Evolutionary conservation across 306 rosid genomes (phyloP).

Genomic region (Citrullus mucosospermus): DNA sequence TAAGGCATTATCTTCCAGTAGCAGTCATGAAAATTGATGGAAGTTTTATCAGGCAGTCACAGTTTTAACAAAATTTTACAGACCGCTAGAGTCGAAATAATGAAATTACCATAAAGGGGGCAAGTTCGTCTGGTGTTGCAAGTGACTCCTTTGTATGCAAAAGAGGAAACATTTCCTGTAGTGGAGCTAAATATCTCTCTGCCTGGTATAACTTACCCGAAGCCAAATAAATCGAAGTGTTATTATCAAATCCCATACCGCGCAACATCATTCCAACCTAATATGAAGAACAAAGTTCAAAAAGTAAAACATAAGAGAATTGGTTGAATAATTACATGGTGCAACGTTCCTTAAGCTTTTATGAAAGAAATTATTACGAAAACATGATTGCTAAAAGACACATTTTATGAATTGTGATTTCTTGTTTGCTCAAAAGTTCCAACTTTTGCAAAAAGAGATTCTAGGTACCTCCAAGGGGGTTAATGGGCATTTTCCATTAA

Average conservation of each 20-base stretch:
- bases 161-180: slow-evolving; percentile 69
- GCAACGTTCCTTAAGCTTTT: neutral
- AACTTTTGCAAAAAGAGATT: neutral
- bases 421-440: neutral
- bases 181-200: slow-evolving; percentile 70
- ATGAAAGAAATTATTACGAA: neutral
- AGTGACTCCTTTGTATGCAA: slow-evolving; percentile 84
- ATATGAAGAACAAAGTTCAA: slow-evolving; percentile 15
- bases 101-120: slow-evolving; percentile 54
- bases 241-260: slow-evolving; percentile 85
- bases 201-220: slow-evolving; percentile 72
- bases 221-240: slow-evolving; percentile 75
- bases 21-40: neutral
- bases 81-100: neutral
- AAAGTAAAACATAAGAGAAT: neutral
- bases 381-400: neutral
- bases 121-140: slow-evolving; percentile 70
- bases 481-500: slow-evolving; percentile 85
- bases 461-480: slow-evolving; percentile 73
- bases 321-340: neutral
- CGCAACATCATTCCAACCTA: slow-evolving; percentile 95
- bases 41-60: neutral
- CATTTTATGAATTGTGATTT: neutral
- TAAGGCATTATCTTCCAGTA: neutral
- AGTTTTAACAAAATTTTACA: neutral